Evolutionary conservation across 768 basidiomycete genomes (phyloP).

Genomic region (Galerina marginata): DNA sequence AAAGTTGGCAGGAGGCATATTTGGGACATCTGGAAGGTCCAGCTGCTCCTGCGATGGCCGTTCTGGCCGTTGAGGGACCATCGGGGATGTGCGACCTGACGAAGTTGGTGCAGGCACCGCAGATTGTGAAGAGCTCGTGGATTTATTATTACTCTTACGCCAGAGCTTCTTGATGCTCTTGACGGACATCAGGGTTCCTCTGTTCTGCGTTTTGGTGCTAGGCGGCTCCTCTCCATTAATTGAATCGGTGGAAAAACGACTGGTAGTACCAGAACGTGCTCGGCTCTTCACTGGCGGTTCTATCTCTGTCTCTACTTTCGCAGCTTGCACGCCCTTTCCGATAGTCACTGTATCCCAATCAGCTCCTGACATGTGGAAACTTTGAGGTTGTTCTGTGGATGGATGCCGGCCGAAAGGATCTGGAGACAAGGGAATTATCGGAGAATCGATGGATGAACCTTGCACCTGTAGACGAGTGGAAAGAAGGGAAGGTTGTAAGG

Average conservation of each 20-base stretch:
- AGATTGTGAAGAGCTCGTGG: conserved; percentile 46
- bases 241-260: conserved; percentile 83
- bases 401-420: conserved; percentile 82
- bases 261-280: conserved; percentile 42
- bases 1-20: conserved; percentile 32
- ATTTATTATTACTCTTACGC: conserved; percentile 72
- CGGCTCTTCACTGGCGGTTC: conserved; percentile 21
- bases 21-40: conserved; percentile 40
- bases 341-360: conserved; percentile 50
- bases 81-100: conserved; percentile 37
- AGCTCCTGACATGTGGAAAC: conserved; percentile 28
- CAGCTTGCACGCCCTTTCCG: conserved; percentile 13
- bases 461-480: conserved; percentile 25
- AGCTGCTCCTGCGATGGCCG: conserved; percentile 43
- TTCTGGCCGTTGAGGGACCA: conserved; percentile 41
- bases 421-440: conserved; percentile 82
- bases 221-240: conserved; percentile 43
- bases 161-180: conserved; percentile 78
- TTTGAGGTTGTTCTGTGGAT: conserved; percentile 41
- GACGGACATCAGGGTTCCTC: conserved; percentile 70
- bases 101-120: conserved; percentile 43
- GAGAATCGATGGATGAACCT: conserved; percentile 46
- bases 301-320: conserved; percentile 4
- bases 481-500: conserved; percentile 48
- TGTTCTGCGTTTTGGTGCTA: conserved; percentile 42